Evolutionary conservation across 192 early-diverging fungal species (phyloP).

Genomic region (Haplosporangium gracile): DNA sequence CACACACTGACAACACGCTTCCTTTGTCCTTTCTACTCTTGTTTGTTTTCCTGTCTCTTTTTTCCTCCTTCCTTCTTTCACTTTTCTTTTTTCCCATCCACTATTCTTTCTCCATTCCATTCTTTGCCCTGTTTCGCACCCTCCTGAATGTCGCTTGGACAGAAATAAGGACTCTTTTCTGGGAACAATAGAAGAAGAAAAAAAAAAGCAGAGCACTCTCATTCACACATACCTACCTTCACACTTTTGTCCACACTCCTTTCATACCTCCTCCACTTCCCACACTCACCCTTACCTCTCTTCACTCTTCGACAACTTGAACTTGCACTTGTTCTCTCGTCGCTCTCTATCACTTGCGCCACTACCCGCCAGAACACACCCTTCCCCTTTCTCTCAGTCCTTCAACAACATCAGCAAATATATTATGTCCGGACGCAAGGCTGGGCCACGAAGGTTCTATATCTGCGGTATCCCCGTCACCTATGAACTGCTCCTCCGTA

Average conservation of each 20-base stretch:
- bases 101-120: background rate
- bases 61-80: background rate
- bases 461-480: slow-evolving; percentile 43
- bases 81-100: background rate
- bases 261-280: background rate
- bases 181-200: background rate
- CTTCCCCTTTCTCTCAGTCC: background rate
- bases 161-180: background rate
- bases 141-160: background rate
- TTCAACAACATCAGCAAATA: background rate
- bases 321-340: background rate
- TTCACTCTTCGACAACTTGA: background rate
- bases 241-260: background rate
- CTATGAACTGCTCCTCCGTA: slow-evolving; percentile 24
- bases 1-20: background rate
- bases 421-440: background rate
- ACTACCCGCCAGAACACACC: background rate
- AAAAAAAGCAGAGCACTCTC: background rate
- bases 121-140: background rate
- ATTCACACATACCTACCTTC: background rate
- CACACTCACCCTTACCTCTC: background rate
- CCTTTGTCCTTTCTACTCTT: background rate
- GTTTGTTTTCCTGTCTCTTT: background rate
- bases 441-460: slow-evolving; percentile 13
- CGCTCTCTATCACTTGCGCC: background rate